A percentile compares a stretch with the other conserved stretches of the same genome.
Evolutionary conservation across 2,329 filamentous ascomycete genomes (phyloP).

Genomic region (Coniosporium tulheliwenetii): DNA sequence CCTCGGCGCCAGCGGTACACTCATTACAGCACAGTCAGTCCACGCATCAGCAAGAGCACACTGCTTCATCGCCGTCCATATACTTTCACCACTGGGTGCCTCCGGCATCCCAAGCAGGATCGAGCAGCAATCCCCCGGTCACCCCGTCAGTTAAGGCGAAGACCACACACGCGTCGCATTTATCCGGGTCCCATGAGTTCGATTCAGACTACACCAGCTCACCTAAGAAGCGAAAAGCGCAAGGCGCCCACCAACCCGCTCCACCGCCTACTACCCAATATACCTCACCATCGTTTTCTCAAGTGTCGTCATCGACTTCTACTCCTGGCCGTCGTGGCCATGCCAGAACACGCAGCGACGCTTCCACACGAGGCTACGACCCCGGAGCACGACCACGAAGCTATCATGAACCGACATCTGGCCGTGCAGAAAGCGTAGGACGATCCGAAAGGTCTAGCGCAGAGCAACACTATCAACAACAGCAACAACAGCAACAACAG

Average conservation of each 20-base stretch:
- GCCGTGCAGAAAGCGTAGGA: too few species aligned
- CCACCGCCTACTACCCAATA: constrained; percentile 35
- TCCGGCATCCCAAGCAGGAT: constrained; percentile 47
- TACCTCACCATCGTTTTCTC: constrained; percentile 35
- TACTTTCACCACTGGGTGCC: constrained; percentile 93
- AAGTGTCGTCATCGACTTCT: constrained; percentile 38
- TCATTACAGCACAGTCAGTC: constrained; percentile 31
- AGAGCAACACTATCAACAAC: too few species aligned
- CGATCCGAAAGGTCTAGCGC: too few species aligned
- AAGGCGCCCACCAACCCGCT: constrained; percentile 33
- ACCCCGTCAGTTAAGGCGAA: constrained; percentile 52
- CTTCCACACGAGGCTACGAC: constrained; percentile 23
- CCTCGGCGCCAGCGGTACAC: constrained; percentile 22
- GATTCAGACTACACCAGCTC: constrained; percentile 53
- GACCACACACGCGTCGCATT: constrained; percentile 31
- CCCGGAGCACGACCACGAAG: too few species aligned
- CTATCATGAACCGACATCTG: too few species aligned
- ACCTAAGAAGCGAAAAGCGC: constrained; percentile 72
- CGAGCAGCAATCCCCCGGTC: constrained; percentile 46
- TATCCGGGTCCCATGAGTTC: constrained; percentile 32
- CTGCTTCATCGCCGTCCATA: constrained; percentile 56
- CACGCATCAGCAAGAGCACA: constrained; percentile 41
- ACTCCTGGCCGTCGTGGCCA: constrained; percentile 44
- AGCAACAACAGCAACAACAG: too few species aligned
- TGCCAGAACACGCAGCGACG: constrained; percentile 49